Base-by-base conservation (phyloP, 2,329 filamentous ascomycete species). In the Paecilomyces fulvus region DNA sequence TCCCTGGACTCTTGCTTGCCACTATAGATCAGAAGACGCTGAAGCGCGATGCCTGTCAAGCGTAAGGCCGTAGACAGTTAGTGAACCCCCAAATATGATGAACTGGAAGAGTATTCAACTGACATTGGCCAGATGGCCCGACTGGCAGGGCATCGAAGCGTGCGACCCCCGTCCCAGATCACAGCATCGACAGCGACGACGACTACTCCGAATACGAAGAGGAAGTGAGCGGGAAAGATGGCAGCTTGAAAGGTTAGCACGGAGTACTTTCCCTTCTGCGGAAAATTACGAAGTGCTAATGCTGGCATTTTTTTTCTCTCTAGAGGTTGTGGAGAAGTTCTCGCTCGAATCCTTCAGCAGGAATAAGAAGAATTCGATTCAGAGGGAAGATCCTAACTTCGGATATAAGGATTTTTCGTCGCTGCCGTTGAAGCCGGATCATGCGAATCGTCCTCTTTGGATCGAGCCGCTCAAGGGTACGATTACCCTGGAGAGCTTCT, bases 401-500 rank as follows among this genome's bases (percentile, higher is more conserved):
- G 82, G 79, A 51, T 80, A 82, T 63, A 83, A 83, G 61, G 91
- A 99, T 73, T 94, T 94, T 71, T 92, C 89, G 52, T 88, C 87
- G 62, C 80, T 96, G 37, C 79, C 83, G 37, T 78, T 96, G 62
- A 97, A 96, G 74, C 84, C 87, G 3, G 92, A 97, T 71, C 91
- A 95, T 75, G 84, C 86, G 60, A 90, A 92, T 67, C 86, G 94
- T 14, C 94, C 94, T 14, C 80, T 97, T 58, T 97, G 91, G 90
- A 94, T 99, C 64, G 91, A 96, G 70, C 89, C 91, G 2, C 79
- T 87, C 51, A 89, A 88, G 68, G 91, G 89, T 33, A 86, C 87
- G 61, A 94, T 97, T 68, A 94, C 95, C 30, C 80, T 97, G 49
- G 92, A 99, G 78, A 95, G 91, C 64, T 97, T 96, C 76, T 92